A percentile compares a stretch with the other conserved stretches of the same genome.
Conservation (phyloP, 805 yeast species). For the Monosporozyma aerobia region DNA sequence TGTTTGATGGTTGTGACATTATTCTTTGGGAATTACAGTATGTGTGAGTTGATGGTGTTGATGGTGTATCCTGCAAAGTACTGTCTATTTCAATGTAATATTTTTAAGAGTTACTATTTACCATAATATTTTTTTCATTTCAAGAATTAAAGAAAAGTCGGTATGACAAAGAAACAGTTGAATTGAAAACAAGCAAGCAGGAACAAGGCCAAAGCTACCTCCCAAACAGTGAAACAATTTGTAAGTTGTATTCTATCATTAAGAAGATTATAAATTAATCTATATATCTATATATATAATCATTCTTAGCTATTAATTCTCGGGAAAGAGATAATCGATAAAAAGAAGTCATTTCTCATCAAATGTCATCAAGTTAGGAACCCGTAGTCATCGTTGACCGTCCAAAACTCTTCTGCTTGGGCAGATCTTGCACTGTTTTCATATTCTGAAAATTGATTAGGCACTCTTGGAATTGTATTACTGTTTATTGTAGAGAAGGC, state of each 20-base stretch:
- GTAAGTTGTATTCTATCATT: neutral
- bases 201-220: neutral
- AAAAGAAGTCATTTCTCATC: neutral
- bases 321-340: neutral
- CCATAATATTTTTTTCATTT: neutral
- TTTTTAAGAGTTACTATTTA: neutral
- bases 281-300: neutral
- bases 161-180: too few relatives aligned
- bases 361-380: conserved; percentile 30
- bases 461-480: neutral
- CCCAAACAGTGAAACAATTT: neutral
- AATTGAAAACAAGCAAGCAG: neutral
- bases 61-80: neutral
- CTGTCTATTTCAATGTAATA: neutral
- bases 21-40: neutral
- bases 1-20: conserved; percentile 17
- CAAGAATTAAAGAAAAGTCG: neutral
- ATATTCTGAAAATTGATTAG: neutral
- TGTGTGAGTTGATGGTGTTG: neutral
- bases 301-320: neutral
- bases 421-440: conserved; percentile 7
- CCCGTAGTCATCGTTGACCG: conserved; percentile 40
- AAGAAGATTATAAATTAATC: neutral
- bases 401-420: conserved; percentile 41
- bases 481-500: neutral